Percentiles rank a stretch among this genome's conserved stretches.
Evolutionary conservation across 2,329 filamentous ascomycete species (phyloP).

Genomic region (Xylaria sp.): DNA sequence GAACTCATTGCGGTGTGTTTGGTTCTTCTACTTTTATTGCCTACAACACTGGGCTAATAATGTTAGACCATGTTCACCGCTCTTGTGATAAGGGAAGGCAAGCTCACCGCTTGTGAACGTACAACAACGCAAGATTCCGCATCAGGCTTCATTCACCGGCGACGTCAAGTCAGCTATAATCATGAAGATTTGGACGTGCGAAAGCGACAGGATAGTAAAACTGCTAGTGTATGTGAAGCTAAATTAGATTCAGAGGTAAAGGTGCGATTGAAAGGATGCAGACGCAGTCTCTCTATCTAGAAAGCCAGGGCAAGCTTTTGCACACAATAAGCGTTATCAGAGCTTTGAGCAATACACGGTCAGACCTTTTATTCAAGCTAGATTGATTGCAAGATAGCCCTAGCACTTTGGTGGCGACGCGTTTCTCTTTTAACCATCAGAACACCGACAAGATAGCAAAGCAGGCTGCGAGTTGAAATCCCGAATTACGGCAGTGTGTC

Average conservation of each 20-base stretch:
- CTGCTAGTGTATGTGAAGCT: background rate
- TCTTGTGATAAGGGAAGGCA: background rate
- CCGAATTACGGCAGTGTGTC: slow-evolving; percentile 12
- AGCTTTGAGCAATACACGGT: background rate
- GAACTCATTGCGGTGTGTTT: background rate
- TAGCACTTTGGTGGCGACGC: background rate
- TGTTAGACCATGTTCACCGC: slow-evolving; percentile 20
- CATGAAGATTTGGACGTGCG: background rate
- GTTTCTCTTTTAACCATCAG: background rate
- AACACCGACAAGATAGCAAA: slow-evolving; percentile 6
- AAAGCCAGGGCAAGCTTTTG: no score
- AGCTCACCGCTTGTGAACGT: slow-evolving; percentile 3
- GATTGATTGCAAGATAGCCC: slow-evolving; percentile 4
- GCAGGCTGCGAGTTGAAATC: slow-evolving; percentile 17
- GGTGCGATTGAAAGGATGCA: background rate
- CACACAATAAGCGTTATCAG: background rate
- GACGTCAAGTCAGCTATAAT: background rate
- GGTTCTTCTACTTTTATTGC: background rate
- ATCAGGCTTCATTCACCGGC: background rate
- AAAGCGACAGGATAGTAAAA: background rate
- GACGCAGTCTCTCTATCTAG: background rate
- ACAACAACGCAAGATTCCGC: background rate
- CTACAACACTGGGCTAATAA: slow-evolving; percentile 12
- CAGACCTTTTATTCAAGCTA: background rate
- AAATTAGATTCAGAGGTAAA: background rate